Percentiles rank a stretch among this genome's conserved stretches.
Conservation (phyloP, 140 eudicot species). For the Erigeron philadelphicus region DNA sequence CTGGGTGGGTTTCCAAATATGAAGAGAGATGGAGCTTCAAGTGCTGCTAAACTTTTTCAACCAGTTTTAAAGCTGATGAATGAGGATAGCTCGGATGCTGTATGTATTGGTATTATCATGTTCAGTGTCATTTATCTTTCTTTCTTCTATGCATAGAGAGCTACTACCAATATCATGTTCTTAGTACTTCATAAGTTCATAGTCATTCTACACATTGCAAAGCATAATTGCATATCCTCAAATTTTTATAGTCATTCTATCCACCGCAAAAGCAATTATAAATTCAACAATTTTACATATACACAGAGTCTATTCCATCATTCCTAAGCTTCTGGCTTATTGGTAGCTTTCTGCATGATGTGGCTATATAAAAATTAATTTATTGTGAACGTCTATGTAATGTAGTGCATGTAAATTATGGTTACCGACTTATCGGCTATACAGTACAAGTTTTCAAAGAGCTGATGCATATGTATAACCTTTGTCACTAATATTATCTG, state of each 20-base stretch:
- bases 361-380: background rate
- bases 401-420: background rate
- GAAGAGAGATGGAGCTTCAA: constrained; percentile 86
- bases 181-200: constrained; percentile 8
- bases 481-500: constrained; percentile 3
- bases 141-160: constrained; percentile 3
- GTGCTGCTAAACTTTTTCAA: constrained; percentile 59
- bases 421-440: background rate
- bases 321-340: background rate
- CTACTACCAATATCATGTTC: background rate
- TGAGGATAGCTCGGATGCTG: constrained; percentile 56
- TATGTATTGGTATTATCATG: constrained; percentile 46
- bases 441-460: background rate
- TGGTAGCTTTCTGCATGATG: constrained; percentile 5
- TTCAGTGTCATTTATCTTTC: constrained; percentile 14
- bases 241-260: constrained; percentile 5
- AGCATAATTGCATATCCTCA: background rate
- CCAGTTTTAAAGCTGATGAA: constrained; percentile 61
- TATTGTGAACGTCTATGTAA: background rate
- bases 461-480: constrained; percentile 9
- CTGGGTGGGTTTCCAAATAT: constrained; percentile 57
- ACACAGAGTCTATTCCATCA: background rate
- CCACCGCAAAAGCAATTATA: background rate
- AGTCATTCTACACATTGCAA: background rate
- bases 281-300: background rate